phyloP scores from a whole-genome alignment of 495 filamentous ascomycete species.

The Talaromyces borbonicus region DNA sequence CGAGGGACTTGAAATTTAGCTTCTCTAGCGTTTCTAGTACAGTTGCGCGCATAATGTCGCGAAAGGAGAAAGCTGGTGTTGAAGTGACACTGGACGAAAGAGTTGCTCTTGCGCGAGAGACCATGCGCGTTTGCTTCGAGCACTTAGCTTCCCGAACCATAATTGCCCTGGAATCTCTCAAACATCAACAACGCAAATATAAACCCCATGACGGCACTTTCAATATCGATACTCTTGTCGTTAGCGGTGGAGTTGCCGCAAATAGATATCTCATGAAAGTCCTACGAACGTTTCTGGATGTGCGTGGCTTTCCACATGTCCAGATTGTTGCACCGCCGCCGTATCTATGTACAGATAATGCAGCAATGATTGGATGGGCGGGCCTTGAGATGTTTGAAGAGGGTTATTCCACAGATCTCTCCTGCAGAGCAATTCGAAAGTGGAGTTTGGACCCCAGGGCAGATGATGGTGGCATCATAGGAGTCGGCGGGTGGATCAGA shows the following conservation, averaged over 20 bases:
- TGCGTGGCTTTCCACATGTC: conserved; percentile 52
- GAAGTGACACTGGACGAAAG: conserved; percentile 38
- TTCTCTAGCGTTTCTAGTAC: conserved; percentile 54
- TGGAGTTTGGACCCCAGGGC: conserved; percentile 65
- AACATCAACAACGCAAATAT: conserved; percentile 9
- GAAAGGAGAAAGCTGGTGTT: conserved; percentile 17
- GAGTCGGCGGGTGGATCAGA: conserved; percentile 30
- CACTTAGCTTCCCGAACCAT: conserved; percentile 68
- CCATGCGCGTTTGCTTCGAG: conserved; percentile 78
- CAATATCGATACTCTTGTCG: conserved; percentile 54
- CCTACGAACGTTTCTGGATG: conserved; percentile 50
- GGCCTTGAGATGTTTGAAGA: conserved; percentile 84
- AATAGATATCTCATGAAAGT: conserved; percentile 69
- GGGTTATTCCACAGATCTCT: conserved; percentile 56
- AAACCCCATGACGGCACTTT: conserved; percentile 12
- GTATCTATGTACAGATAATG: conserved; percentile 82
- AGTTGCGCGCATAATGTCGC: conserved; percentile 35
- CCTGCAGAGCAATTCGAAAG: conserved; percentile 50
- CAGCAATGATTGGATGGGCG: conserved; percentile 97
- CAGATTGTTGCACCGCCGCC: conserved; percentile 61
- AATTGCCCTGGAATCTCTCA: conserved; percentile 47
- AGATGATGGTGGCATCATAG: conserved; percentile 42
- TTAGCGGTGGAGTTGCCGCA: conserved; percentile 82
- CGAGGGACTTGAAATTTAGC: conserved; percentile 45
- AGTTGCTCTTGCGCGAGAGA: conserved; percentile 51